A percentile compares a stretch with the other conserved stretches of the same genome.
These are phyloP conservation scores for Omphalotus guepiniiformis DNA, from an alignment of 768 basidiomycete genomes.

Conservation along the genomic window DNA sequence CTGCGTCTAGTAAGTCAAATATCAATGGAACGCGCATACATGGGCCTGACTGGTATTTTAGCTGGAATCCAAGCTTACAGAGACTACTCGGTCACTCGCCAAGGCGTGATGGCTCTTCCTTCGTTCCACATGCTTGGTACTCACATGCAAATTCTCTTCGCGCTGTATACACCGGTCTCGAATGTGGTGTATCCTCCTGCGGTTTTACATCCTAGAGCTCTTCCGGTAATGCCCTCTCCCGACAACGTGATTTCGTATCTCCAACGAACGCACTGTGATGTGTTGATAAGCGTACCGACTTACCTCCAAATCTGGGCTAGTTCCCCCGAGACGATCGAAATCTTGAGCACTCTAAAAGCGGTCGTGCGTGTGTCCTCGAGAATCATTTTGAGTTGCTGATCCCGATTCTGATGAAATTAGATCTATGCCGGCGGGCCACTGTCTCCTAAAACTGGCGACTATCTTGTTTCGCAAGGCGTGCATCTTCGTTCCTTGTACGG, in stretches of 20 bases:
- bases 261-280: conserved; percentile 16
- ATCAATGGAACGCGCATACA: not conserved
- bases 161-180: conserved; percentile 17
- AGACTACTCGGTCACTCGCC: too few species aligned
- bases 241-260: conserved; percentile 30
- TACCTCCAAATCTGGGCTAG: conserved; percentile 26
- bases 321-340: conserved; percentile 19
- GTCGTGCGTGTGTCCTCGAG: conserved; percentile 26
- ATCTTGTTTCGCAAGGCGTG: conserved; percentile 30
- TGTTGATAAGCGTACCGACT: conserved; percentile 24
- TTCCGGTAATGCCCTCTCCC: conserved; percentile 30
- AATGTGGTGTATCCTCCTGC: conserved; percentile 25
- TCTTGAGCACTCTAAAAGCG: conserved; percentile 20
- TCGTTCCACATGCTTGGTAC: conserved; percentile 29
- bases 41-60: too few species aligned
- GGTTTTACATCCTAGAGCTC: conserved; percentile 10
- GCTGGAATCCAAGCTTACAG: too few species aligned
- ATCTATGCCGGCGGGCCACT: conserved; percentile 29
- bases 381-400: not conserved
- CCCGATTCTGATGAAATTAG: not conserved
- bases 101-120: conserved; percentile 26
- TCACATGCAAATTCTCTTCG: conserved; percentile 19
- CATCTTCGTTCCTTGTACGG: conserved; percentile 30
- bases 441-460: conserved; percentile 30
- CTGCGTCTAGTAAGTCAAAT: conserved; percentile 20